These are phyloP conservation scores for Polyporus arcularius DNA, from an alignment of 768 basidiomycete genomes.

Conservation along the genomic window DNA sequence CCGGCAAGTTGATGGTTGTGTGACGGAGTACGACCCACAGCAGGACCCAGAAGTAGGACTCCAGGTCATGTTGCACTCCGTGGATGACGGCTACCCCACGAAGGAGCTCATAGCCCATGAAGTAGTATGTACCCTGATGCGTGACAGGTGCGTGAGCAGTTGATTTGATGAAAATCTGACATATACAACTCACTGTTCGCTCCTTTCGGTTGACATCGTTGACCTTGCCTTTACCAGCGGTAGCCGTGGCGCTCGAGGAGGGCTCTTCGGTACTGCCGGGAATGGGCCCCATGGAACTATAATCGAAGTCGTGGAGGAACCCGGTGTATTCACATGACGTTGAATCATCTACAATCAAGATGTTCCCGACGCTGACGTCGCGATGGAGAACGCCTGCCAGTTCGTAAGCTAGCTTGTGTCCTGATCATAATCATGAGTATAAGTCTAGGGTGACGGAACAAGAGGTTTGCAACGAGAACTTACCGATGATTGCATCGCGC, in stretches of 20 bases:
- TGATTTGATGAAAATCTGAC: neutral
- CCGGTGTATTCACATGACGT: neutral
- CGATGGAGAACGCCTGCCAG: constrained; percentile 19
- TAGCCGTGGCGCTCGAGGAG: neutral
- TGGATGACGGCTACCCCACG: neutral
- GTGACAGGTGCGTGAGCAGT: too few species aligned
- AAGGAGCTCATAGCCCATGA: constrained; percentile 4
- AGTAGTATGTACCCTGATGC: constrained; percentile 8
- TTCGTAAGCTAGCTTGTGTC: constrained; percentile 9
- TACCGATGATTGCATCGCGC: constrained; percentile 8
- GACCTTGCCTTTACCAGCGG: neutral
- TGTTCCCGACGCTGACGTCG: constrained; percentile 23
- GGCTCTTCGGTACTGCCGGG: neutral
- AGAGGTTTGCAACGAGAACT: neutral
- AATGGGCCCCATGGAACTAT: neutral
- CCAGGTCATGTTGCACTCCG: constrained; percentile 10
- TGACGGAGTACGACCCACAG: constrained; percentile 12
- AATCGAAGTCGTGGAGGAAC: constrained; percentile 13
- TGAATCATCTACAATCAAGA: constrained; percentile 14
- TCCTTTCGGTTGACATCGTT: neutral
- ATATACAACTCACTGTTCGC: neutral
- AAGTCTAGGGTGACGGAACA: neutral
- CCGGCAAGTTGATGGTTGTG: neutral
- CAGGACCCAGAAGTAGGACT: constrained; percentile 20
- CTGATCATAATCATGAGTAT: constrained; percentile 1